Evolutionary conservation across 805 yeast species (phyloP).

Genomic region (Dipodascus geniculatus): DNA sequence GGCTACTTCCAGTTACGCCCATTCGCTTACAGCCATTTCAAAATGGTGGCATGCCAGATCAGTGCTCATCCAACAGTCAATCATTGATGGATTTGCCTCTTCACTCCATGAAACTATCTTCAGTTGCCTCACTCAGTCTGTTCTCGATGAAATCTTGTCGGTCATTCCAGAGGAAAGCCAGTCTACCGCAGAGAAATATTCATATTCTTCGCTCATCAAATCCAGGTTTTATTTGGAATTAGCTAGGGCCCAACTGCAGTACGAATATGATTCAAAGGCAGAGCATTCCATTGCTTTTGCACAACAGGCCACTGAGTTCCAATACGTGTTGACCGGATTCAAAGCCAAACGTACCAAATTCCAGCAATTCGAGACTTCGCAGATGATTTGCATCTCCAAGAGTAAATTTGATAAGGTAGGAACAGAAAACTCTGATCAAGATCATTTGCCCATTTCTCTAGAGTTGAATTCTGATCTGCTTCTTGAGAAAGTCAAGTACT

Average conservation of each 20-base stretch:
- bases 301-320: slow-evolving; percentile 40
- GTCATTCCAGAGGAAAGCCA: not conserved
- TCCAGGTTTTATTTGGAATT: slow-evolving; percentile 50
- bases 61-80: slow-evolving; percentile 24
- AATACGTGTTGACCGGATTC: slow-evolving; percentile 73
- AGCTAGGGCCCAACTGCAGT: slow-evolving; percentile 36
- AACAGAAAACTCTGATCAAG: slow-evolving; percentile 11
- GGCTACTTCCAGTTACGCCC: slow-evolving; percentile 28
- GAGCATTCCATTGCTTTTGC: slow-evolving; percentile 16
- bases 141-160: slow-evolving; percentile 3
- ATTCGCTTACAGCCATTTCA: slow-evolving; percentile 8
- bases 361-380: slow-evolving; percentile 61
- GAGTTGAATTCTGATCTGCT: slow-evolving; percentile 64
- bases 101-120: slow-evolving; percentile 19
- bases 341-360: slow-evolving; percentile 78
- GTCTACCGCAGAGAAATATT: not conserved
- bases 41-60: slow-evolving; percentile 26
- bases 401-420: slow-evolving; percentile 11
- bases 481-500: slow-evolving; percentile 64
- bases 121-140: slow-evolving; percentile 14
- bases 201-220: slow-evolving; percentile 13
- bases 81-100: slow-evolving; percentile 18
- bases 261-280: slow-evolving; percentile 22
- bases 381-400: slow-evolving; percentile 66
- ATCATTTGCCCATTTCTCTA: slow-evolving; percentile 24